Base-by-base conservation (phyloP, 805 yeast species). In the Candida incommunis region DNA sequence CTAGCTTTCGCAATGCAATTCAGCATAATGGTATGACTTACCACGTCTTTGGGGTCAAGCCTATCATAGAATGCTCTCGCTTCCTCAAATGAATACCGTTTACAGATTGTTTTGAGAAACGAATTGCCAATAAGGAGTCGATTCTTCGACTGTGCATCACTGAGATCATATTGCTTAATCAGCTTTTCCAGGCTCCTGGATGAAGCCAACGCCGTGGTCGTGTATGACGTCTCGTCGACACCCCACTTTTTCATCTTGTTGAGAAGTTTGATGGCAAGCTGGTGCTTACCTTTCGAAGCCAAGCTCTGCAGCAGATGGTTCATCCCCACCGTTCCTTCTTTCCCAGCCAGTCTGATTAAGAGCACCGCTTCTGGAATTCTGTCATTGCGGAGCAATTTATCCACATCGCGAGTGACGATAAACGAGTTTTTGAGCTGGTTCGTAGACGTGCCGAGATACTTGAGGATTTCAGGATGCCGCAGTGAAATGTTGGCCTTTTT, bases 181-280 rank as follows among this genome's bases (percentile, higher is more conserved):
- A 31, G 20, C 13, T 31, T 16, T 5, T n/a, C 7, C 11, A n/a
- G 20, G 4, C 18, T 13, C 20, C 18, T 11, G 18, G 37, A 31
- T 7, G 20, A 7, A 11, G 37, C 37, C 37, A 31, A 4, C 18
- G 37, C n/a, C 37, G 37, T 31, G 7, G 18, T 16, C 7, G 37
- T 31, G 37, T 9, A 31, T 18, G 37, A 31, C n/a, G 37, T 48
- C 5, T 44, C 51, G 4, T 40, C 34, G 5, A 46, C 45, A 5
- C 53, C 51, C 53, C 53, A 50, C 40, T 50, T 50, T 27, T 49
- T 47, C 45, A 50, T 46, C 18, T 22, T 22, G 2, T 41, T 40
- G 34, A 40, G 42, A 18, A 50, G 35, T 37, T 45, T 29, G 15
- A 41, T 24, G 3, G 51, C 53, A n/a, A 43, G 44, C 22, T 43